Percentiles rank a stretch among this genome's conserved stretches.
These are phyloP conservation scores for Polytrichum formosum DNA, from an alignment of 225 moss, liverwort and hornwort genomes.

Conservation along the genomic window DNA sequence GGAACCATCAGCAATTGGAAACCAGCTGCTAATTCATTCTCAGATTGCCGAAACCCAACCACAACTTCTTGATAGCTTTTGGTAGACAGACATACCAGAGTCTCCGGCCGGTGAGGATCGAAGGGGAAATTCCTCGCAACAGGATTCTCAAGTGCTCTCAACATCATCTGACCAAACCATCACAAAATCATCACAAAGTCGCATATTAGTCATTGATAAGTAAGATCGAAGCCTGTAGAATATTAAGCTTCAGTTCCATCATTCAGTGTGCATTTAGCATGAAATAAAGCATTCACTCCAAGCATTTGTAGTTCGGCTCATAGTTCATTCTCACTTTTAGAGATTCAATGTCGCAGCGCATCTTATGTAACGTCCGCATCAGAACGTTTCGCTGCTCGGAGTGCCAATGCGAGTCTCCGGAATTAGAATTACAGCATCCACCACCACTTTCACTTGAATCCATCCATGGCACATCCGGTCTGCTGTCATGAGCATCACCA, in stretches of 20 bases:
- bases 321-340: slow-evolving; percentile 30
- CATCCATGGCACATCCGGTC: slow-evolving; percentile 23
- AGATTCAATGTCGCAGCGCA: slow-evolving; percentile 55
- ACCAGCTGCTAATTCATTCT: too few relatives aligned
- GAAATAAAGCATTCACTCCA: neutral
- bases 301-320: neutral
- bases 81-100: slow-evolving; percentile 25
- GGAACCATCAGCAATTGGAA: too few relatives aligned
- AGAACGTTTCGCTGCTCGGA: slow-evolving; percentile 34
- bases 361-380: slow-evolving; percentile 43
- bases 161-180: slow-evolving; percentile 34
- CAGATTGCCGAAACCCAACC: too few relatives aligned
- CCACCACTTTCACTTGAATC: slow-evolving; percentile 24
- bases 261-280: neutral
- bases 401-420: slow-evolving; percentile 24
- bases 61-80: too few relatives aligned
- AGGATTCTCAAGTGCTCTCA: slow-evolving; percentile 44
- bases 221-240: neutral
- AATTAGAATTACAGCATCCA: slow-evolving; percentile 27
- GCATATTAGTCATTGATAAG: neutral
- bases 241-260: neutral
- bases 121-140: slow-evolving; percentile 21
- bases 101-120: slow-evolving; percentile 26
- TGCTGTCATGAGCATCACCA: slow-evolving; percentile 6
- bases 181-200: neutral